Evolutionary conservation across 2,329 filamentous ascomycete species (phyloP), one percentile per base, ranked within the genome.

Genomic region (Aspergillus calidoustus): DNA sequence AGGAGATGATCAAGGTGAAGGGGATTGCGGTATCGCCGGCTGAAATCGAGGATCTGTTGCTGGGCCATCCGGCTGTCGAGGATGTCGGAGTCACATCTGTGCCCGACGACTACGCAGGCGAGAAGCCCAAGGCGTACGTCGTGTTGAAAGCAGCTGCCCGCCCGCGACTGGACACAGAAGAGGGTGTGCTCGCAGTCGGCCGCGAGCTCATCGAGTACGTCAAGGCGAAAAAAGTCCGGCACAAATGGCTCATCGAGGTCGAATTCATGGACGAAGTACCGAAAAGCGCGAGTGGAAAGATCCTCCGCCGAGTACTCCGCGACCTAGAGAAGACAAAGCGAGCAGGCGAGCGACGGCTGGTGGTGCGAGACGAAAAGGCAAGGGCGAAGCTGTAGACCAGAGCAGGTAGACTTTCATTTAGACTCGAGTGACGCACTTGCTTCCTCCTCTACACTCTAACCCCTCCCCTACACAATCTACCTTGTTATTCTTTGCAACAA

Each of bases 261-360:
- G 75, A 77, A 54, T 73, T 78, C 53, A 63, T 77, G 11, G 62
- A 74, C 9, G 81, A 81, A 54, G 86, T 93, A 25, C 90, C 90
- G 13, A 92, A 92, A 82, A 90, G 87, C 71, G 84, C 89, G 0
- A 89, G 86, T 69, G 90, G 90, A 9, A 92, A 92, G 84, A 91
- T 92, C 59, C 74, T 92, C 71, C 81, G 89, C 53, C 80, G 89
- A 23, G 68, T 91, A 54, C 72, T 89, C 69, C 83, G 80, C 64
- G 80, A 85, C 13, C 41, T 54, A 13, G 67, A 68, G 44, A 62
- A 57, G 19, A 58, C 1, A 23, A 44, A 17, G 50, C 5, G 11
- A 7, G 2, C 1, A 41, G 55, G 9, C 6, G 25, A 57, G 9
- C 60, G 62, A 25, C 49, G 68, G 30, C 34, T 66, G 22, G 61